Percentiles rank a stretch among this genome's conserved stretches.
These are phyloP conservation scores for Escallonia herrerae DNA, from an alignment of 129 eudicot genomes.

Conservation along the genomic window DNA sequence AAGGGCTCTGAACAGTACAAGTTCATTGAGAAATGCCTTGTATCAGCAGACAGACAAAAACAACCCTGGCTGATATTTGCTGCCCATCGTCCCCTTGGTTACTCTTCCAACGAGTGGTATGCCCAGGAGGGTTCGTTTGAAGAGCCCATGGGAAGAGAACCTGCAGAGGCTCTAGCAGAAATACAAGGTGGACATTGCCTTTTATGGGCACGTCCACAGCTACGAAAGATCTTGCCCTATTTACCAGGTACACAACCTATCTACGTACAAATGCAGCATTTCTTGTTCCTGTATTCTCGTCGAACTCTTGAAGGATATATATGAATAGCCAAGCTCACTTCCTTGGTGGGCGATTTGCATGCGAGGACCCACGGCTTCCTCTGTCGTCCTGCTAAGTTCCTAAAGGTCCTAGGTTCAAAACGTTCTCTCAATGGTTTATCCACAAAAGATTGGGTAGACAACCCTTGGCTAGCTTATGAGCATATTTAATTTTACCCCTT, in stretches of 20 bases:
- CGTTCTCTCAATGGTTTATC: too few species aligned
- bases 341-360: background rate
- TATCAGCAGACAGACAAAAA: conserved; percentile 57
- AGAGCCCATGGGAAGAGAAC: conserved; percentile 75
- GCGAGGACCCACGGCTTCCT: background rate
- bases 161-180: conserved; percentile 67
- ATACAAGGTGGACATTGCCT: conserved; percentile 75
- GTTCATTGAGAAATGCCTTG: conserved; percentile 58
- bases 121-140: conserved; percentile 51
- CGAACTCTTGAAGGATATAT: background rate
- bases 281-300: background rate
- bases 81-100: conserved; percentile 70
- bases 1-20: conserved; percentile 56
- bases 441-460: background rate
- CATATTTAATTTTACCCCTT: background rate
- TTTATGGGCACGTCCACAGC: conserved; percentile 54
- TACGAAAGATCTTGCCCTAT: conserved; percentile 52
- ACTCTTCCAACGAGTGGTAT: conserved; percentile 42
- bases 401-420: too few species aligned
- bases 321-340: background rate
- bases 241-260: conserved; percentile 29
- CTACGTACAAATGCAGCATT: background rate
- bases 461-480: background rate
- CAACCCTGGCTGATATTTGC: conserved; percentile 76
- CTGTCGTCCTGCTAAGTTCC: background rate